phyloP scores from a whole-genome alignment of 2,329 filamentous ascomycete genomes.

The Colletotrichum navitas region DNA sequence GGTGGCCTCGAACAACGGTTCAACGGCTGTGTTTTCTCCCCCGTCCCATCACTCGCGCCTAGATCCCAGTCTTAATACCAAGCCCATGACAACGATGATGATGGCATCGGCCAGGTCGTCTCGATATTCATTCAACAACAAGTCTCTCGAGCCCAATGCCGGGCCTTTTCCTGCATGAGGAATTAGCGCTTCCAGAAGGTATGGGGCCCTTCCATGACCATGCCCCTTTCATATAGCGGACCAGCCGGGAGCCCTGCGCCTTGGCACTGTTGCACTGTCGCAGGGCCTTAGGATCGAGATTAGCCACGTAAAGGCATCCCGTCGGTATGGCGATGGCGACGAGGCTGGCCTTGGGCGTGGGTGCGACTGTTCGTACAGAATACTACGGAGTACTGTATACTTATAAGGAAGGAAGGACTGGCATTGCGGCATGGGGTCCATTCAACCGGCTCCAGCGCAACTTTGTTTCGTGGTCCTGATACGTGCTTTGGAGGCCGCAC shows the following conservation, averaged over 20 bases:
- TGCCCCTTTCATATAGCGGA: slow-evolving; percentile 35
- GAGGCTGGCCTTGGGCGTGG: slow-evolving; percentile 4
- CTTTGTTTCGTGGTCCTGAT: slow-evolving; percentile 38
- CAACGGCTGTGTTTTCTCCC: slow-evolving; percentile 9
- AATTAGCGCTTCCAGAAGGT: slow-evolving; percentile 37
- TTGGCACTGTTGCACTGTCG: slow-evolving; percentile 19
- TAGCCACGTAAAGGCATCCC: slow-evolving; percentile 21
- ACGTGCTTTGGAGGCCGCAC: slow-evolving; percentile 29
- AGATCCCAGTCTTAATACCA: slow-evolving; percentile 10
- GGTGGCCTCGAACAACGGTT: slow-evolving; percentile 17
- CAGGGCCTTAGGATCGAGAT: slow-evolving; percentile 38
- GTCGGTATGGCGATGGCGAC: slow-evolving; percentile 6
- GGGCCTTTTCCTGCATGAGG: slow-evolving; percentile 10
- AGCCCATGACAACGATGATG: slow-evolving; percentile 10
- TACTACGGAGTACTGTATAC: not conserved
- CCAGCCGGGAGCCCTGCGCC: slow-evolving; percentile 33
- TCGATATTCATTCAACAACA: not conserved
- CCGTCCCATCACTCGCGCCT: slow-evolving; percentile 13
- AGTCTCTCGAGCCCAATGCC: slow-evolving; percentile 14
- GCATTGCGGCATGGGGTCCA: slow-evolving; percentile 19
- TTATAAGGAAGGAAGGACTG: slow-evolving; percentile 17
- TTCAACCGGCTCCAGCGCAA: slow-evolving; percentile 42
- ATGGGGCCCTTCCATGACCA: slow-evolving; percentile 33
- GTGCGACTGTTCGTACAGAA: not conserved
- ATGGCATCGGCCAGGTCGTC: not conserved